Evolutionary conservation across 768 basidiomycete species (phyloP).

Genomic region (Phlegmacium glaucopus): DNA sequence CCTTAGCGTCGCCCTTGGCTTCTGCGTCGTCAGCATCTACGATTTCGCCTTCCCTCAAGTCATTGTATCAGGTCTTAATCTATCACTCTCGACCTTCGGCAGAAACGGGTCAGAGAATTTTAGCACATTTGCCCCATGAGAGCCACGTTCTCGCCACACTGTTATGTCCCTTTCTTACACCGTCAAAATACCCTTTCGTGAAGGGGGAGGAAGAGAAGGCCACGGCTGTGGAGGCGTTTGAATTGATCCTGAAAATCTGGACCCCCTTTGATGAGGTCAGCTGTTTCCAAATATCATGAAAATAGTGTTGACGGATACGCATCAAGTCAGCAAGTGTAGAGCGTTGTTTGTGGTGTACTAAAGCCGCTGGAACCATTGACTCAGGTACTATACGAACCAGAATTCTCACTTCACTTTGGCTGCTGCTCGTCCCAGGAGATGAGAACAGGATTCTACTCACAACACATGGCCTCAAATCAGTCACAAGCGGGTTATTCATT

Average conservation of each 20-base stretch:
- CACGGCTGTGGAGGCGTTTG: conserved; percentile 59
- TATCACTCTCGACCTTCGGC: conserved; percentile 36
- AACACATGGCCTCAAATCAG: conserved; percentile 44
- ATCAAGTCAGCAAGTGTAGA: conserved; percentile 44
- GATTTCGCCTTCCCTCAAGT: conserved; percentile 34
- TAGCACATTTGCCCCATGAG: conserved; percentile 52
- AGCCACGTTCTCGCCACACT: conserved; percentile 55
- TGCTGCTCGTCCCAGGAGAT: conserved; percentile 41
- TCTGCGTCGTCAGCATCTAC: conserved; percentile 20
- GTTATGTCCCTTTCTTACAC: conserved; percentile 50
- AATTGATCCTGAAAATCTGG: conserved; percentile 57
- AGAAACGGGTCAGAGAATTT: conserved; percentile 9
- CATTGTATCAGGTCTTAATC: conserved; percentile 44
- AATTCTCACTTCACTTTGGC: conserved; percentile 46
- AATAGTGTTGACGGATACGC: conserved; percentile 1
- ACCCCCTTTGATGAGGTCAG: conserved; percentile 50
- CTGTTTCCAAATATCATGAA: background rate
- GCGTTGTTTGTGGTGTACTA: conserved; percentile 70
- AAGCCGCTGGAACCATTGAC: conserved; percentile 45
- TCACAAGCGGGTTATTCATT: conserved; percentile 49
- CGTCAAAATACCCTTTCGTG: conserved; percentile 23
- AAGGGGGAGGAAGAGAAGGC: conserved; percentile 49
- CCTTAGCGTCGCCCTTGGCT: background rate
- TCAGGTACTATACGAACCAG: conserved; percentile 40
- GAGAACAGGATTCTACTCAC: conserved; percentile 38